Conservation (phyloP, 345 rosid species). For the Rhodamnia rubescens region DNA sequence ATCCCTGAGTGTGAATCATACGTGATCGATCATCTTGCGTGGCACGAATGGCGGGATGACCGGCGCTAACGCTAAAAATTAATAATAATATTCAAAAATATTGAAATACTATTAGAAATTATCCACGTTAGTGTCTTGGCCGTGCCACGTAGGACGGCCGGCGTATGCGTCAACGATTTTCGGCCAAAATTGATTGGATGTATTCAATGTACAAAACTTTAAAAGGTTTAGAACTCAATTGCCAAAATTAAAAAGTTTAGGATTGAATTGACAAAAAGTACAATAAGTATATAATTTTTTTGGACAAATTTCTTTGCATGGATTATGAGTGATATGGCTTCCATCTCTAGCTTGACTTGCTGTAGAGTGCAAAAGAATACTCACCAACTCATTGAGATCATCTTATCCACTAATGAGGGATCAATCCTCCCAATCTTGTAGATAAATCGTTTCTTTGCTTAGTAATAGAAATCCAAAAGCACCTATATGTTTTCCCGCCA, state of each 20-base stretch:
- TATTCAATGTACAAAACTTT: too few relatives aligned
- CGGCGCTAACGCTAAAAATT: rapidly evolving
- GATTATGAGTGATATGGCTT: too few relatives aligned
- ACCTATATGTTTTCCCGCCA: neutral
- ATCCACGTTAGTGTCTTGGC: rapidly evolving
- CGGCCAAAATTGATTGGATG: neutral
- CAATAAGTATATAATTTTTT: neutral
- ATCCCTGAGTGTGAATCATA: rapidly evolving
- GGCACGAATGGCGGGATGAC: rapidly evolving
- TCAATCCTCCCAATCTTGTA: neutral
- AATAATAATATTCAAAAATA: neutral
- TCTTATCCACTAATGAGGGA: neutral
- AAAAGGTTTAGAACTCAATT: neutral
- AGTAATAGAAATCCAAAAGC: neutral
- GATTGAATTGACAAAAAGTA: neutral
- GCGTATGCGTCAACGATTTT: rapidly evolving
- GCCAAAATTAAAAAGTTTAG: neutral
- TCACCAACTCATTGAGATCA: neutral
- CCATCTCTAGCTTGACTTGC: too few relatives aligned
- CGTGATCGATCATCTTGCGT: rapidly evolving
- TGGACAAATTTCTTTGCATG: too few relatives aligned
- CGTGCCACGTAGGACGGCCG: rapidly evolving
- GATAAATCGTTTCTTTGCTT: neutral
- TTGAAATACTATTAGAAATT: too few relatives aligned
- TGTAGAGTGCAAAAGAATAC: neutral